Evolutionary conservation across 495 filamentous ascomycete genomes (phyloP), one percentile per base, ranked within the genome.

Genomic region (Xylona heveae): DNA sequence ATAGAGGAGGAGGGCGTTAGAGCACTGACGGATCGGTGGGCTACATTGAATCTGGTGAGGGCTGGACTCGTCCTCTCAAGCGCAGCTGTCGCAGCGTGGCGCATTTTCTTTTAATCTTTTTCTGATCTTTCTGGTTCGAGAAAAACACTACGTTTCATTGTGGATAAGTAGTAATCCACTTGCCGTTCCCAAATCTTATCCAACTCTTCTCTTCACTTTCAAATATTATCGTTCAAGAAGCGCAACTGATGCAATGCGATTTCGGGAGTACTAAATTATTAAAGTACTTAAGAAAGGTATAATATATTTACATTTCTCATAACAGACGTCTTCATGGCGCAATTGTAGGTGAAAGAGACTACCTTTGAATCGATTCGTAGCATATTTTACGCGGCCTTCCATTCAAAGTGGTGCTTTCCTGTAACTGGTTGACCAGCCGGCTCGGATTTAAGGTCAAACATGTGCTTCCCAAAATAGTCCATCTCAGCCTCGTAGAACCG

Each of bases 401-500:
- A 71, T 38, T 72, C 66, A 40, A 56, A 67, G 38, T 70, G 65
- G 42, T 66, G 54, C 39, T 53, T 50, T 8, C 67, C 64, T 35
- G 52, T 64, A 34, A 43, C 46, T 5, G 59, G 55, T 39, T 56
- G 47, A n/a, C 54, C 59, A 2, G 52, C 50, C 24, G 57, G 51
- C 21, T 62, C 55, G 3, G 49, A 54, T 43, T 58, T 64, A 35
- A 48, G 40, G 42, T 80, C 73, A 41, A 65, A 81, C 44, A 60
- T 62, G 45, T 78, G 73, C 6, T 61, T 59, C n/a, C 74, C 75
- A 38, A 82, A 81, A 38, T 68, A 79, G 45, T 81, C 72, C 56
- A 80, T 55, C 49, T 82, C 64, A 4, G 72, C 74, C 45, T 81
- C 74, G 59, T 73, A 71, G 41, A 80, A 80, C 42, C 66, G 59